Evolutionary conservation across 192 early-diverging fungal genomes (phyloP).

Genomic region (Entophlyctis luteolus): DNA sequence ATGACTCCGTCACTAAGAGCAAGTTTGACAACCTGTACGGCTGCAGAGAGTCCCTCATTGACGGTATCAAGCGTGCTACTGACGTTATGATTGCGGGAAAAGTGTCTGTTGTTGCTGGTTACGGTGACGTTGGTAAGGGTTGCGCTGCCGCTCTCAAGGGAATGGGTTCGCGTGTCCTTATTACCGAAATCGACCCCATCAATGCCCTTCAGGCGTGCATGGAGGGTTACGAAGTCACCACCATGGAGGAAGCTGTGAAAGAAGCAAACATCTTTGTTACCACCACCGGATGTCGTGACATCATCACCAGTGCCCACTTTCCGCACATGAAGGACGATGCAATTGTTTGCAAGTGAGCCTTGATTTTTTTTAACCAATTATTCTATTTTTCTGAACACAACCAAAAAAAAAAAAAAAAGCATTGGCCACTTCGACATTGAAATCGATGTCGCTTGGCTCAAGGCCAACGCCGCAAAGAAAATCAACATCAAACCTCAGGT

Average conservation of each 20-base stretch:
- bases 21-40: conserved; percentile 99
- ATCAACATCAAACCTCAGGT: conserved; percentile 99
- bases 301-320: conserved; percentile 93
- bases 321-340: conserved; percentile 93
- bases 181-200: conserved; percentile 99
- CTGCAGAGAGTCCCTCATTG: conserved; percentile 97
- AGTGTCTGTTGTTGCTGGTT: conserved; percentile 95
- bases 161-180: conserved; percentile 96
- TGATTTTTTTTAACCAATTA: no score
- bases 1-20: conserved; percentile 99
- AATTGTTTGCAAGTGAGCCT: conserved; percentile 97
- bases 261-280: conserved; percentile 98
- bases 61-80: conserved; percentile 99
- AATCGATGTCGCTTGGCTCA: conserved; percentile 98
- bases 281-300: conserved; percentile 98
- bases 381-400: no score
- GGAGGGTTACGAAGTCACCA: conserved; percentile 99
- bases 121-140: conserved; percentile 99
- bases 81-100: conserved; percentile 99
- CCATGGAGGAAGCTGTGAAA: conserved; percentile 89
- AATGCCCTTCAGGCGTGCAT: conserved; percentile 98
- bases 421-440: conserved; percentile 99
- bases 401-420: no score
- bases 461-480: conserved; percentile 79
- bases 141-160: conserved; percentile 95